phyloP scores from a whole-genome alignment of 257 asterid species.

The Handroanthus guayacan region DNA sequence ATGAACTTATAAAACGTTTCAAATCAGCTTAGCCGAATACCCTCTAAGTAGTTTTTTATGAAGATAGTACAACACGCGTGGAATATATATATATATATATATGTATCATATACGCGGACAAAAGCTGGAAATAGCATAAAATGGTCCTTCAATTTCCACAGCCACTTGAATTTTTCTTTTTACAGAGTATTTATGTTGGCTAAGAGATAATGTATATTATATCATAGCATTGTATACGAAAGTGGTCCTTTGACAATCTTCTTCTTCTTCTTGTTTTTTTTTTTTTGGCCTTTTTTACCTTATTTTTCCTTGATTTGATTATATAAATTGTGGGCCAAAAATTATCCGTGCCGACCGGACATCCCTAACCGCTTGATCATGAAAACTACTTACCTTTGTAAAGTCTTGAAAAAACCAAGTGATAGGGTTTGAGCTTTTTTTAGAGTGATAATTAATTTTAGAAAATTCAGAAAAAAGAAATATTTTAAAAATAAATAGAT shows the following conservation, averaged over 20 bases:
- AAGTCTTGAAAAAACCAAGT: not conserved
- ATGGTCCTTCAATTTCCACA: slow-evolving; percentile 7
- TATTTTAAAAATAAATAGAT: too few species aligned
- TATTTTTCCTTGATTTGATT: not conserved
- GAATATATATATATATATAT: too few species aligned
- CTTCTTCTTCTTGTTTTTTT: not conserved
- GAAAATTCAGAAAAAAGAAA: too few species aligned
- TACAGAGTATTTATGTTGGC: not conserved
- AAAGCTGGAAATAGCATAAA: not conserved
- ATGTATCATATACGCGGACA: too few species aligned
- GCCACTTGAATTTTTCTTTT: slow-evolving; percentile 9
- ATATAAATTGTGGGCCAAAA: slow-evolving; percentile 38
- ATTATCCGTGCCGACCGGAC: slow-evolving; percentile 47
- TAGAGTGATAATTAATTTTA: too few species aligned
- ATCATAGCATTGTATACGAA: not conserved
- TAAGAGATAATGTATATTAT: not conserved
- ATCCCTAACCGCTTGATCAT: slow-evolving; percentile 21
- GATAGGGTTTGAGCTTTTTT: not conserved
- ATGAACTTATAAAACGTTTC: too few species aligned
- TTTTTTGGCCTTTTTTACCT: too few species aligned
- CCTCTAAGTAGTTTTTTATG: too few species aligned
- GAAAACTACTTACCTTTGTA: not conserved
- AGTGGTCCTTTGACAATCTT: slow-evolving; percentile 10
- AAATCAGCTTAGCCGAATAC: too few species aligned
- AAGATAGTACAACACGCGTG: too few species aligned